Evolutionary conservation across 2,329 filamentous ascomycete genomes (phyloP).

Genomic region (Endoconidiophora laricicola): DNA sequence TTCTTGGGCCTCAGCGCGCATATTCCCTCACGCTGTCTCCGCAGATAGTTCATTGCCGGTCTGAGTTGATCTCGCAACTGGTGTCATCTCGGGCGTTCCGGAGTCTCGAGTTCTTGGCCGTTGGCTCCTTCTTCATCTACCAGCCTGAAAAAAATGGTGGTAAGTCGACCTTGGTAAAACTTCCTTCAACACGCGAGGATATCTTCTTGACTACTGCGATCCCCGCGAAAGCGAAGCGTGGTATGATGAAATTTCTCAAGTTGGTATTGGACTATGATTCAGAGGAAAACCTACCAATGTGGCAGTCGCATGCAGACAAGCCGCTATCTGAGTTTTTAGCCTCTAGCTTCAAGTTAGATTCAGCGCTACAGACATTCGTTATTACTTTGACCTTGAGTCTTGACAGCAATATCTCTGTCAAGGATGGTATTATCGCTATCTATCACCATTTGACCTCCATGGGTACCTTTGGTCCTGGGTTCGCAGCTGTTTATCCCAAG

Average conservation of each 20-base stretch:
- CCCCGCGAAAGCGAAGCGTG: conserved; percentile 64
- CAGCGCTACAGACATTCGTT: conserved; percentile 45
- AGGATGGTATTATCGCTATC: conserved; percentile 54
- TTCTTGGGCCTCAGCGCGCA: conserved; percentile 38
- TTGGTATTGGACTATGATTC: conserved; percentile 60
- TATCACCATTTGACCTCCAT: conserved; percentile 71
- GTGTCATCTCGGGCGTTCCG: conserved; percentile 80
- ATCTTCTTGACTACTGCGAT: conserved; percentile 67
- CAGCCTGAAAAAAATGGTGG: conserved; percentile 21
- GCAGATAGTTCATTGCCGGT: conserved; percentile 72
- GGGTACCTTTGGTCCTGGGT: conserved; percentile 74
- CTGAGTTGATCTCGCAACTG: conserved; percentile 57
- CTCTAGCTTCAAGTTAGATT: conserved; percentile 49
- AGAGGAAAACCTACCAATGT: conserved; percentile 35
- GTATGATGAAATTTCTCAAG: conserved; percentile 85
- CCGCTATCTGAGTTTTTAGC: conserved; percentile 43
- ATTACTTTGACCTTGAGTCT: conserved; percentile 57
- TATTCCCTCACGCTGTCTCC: conserved; percentile 77
- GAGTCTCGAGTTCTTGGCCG: conserved; percentile 83
- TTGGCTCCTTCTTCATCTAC: conserved; percentile 82
- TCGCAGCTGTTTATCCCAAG: conserved; percentile 78
- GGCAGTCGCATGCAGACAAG: conserved; percentile 38
- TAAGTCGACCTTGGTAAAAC: conserved; percentile 38
- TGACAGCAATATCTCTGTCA: conserved; percentile 42
- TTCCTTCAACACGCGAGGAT: conserved; percentile 83